Base-by-base conservation (phyloP, 176 grass and related monocot species). In the Ensete ventricosum region DNA sequence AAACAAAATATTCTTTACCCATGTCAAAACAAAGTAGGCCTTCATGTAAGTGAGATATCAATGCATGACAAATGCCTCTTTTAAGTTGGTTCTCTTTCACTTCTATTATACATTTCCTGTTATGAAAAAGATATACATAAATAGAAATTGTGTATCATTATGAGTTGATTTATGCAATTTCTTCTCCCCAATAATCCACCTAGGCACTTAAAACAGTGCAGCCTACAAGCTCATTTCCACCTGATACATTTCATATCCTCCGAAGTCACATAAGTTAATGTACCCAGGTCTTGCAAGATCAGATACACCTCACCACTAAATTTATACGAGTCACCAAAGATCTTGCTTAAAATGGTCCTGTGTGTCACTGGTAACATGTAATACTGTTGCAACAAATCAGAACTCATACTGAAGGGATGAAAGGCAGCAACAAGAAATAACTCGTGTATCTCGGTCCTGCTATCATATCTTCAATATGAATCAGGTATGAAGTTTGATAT, bases 391-490 rank as follows among this genome's bases (percentile, higher is more conserved):
- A 51, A 13, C 51, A 34, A 82, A 25, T 26, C 8, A n/a, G 17
- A 81, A 34, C 50, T 17, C 14, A 22, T 71, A 64, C 20, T 69
- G 54, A 77, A 73, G 25, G 0, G 11, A 16, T 60, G 16, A 68
- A 67, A 24, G 11, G 26, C 25, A 78, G 62, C 51, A 48, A 26
- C 0, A 12, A 58, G 2, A 3, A 73, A 68, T 13, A 82, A 10
- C 21, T 3, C 1, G 75, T 68, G 52, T 23, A 14, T 62, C 50
- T 49, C 9, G 48, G 8, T 52, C 49, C 48, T 71, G 1, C 67
- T 77, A 60, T 17, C 21, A 69, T 9, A 75, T 76, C 68, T 78
- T 74, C 52, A 55, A 6, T 59, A 34, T 2, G 54, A 59, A 75
- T 7, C 23, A 0, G 12, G 49, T 1, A 1, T 64, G 27, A 8